Base-by-base conservation (phyloP, 768 basidiomycete genomes). In the Mrakia frigida region DNA sequence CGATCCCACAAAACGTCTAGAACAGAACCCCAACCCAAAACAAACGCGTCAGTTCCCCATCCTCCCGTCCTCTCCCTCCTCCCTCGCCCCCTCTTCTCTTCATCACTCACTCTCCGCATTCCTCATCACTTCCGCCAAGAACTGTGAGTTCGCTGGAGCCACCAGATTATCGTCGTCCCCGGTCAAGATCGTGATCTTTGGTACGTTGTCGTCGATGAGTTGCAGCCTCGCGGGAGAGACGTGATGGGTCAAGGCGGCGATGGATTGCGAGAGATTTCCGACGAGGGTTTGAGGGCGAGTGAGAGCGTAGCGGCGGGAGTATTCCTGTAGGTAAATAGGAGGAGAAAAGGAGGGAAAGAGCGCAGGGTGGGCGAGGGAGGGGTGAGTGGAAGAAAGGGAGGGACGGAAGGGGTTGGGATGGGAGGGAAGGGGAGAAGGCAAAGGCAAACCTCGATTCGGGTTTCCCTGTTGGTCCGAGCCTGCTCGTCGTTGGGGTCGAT, bases 191-290 rank as follows among this genome's bases (percentile, higher is more conserved):
- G 56, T 21, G 16, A 59, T 73, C 78, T 91, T 91, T 16, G 91
- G 89, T 31, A 92, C 87, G 5, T 85, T 83, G 0, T 82, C 81
- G 0, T 88, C 87, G 63, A 91, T 87, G 50, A 77, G 81, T 18
- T 83, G 82, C 28, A 90, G 85, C 6, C 87, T 85, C 0, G 85
- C 84, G 0, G 86, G 82, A 6, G 80, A 78, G 61, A 92, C 88
- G 72, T 86, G 80, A 80, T 93, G 91, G 0, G 89, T 90, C 0
- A 91, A 78, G 0, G 80, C 89, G 0, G 92, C 91, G 21, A 84
- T 85, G 88, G 91, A 89, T 82, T 94, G 93, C 16, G 90, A 91
- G 23, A 93, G 75, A 37, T 87, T 83, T 0, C 92, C 92, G 25
- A 87, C 77, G 71, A 89, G 81, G 3, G 83, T 84, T 79, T 92